Percentiles rank a stretch among this genome's conserved stretches.
These are phyloP conservation scores for Epichloe gansuensis DNA, from an alignment of 2,329 filamentous ascomycete species.

Conservation along the genomic window DNA sequence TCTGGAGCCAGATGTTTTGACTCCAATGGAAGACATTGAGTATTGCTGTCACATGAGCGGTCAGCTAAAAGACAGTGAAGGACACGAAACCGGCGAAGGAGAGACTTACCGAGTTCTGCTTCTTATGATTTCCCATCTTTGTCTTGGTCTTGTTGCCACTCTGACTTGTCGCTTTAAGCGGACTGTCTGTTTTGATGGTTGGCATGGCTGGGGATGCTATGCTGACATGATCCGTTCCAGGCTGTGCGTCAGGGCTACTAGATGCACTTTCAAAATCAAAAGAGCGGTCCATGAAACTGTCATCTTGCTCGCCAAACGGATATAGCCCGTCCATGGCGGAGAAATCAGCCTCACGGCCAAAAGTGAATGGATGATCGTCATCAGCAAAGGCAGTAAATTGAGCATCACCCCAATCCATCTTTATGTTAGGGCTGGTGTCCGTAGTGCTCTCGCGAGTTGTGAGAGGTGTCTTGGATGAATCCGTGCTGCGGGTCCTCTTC, in stretches of 20 bases:
- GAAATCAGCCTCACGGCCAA: constrained; percentile 16
- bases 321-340: constrained; percentile 18
- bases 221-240: constrained; percentile 13
- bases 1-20: constrained; percentile 33
- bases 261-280: constrained; percentile 48
- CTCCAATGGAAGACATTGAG: constrained; percentile 34
- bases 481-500: constrained; percentile 33
- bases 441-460: constrained; percentile 30
- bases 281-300: constrained; percentile 33
- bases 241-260: constrained; percentile 37
- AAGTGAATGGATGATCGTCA: constrained; percentile 25
- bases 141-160: constrained; percentile 9
- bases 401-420: constrained; percentile 30
- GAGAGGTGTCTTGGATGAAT: constrained; percentile 30
- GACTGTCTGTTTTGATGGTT: constrained; percentile 23
- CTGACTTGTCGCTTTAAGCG: constrained; percentile 14
- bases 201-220: constrained; percentile 33
- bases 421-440: constrained; percentile 26
- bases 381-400: constrained; percentile 23
- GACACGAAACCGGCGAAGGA: constrained; percentile 5
- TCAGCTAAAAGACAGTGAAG: constrained; percentile 5
- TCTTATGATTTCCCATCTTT: constrained; percentile 21
- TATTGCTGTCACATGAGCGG: constrained; percentile 32
- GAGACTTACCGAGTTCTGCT: constrained; percentile 28
- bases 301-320: constrained; percentile 21